phyloP scores from a whole-genome alignment of 306 rosid species.

The Ziziphus jujuba region DNA sequence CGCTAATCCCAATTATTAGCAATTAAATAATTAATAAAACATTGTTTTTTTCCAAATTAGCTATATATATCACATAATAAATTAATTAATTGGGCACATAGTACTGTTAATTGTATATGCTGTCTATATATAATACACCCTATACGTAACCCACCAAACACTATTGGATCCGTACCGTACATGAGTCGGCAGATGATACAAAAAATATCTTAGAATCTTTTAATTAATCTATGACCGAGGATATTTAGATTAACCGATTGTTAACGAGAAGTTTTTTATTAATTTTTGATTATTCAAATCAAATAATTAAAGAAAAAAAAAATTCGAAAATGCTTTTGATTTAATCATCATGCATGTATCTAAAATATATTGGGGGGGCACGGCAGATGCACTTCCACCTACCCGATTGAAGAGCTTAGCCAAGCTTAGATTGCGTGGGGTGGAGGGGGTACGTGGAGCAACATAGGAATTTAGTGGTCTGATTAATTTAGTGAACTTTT shows the following conservation, averaged over 20 bases:
- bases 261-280: conserved; percentile 9
- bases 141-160: conserved; percentile 18
- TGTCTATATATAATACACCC: neutral
- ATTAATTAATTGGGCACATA: neutral
- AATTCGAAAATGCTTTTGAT: too few species aligned
- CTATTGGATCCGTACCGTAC: conserved; percentile 20
- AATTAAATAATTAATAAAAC: too few species aligned
- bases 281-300: neutral
- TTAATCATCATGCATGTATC: too few species aligned
- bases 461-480: neutral
- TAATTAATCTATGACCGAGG: conserved; percentile 8
- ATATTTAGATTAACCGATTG: conserved; percentile 10
- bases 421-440: conserved; percentile 8
- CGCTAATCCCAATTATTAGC: neutral
- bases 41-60: too few species aligned
- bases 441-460: conserved; percentile 6
- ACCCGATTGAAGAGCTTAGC: conserved; percentile 6
- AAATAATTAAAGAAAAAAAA: neutral
- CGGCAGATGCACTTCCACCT: conserved; percentile 8
- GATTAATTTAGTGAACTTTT: conserved; percentile 9
- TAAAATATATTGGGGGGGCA: neutral
- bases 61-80: too few species aligned
- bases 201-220: conserved; percentile 26
- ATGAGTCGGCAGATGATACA: conserved; percentile 18
- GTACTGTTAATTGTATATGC: neutral